Base-by-base conservation (phyloP, 2,329 filamentous ascomycete genomes). In the Fusarium robinianum region DNA sequence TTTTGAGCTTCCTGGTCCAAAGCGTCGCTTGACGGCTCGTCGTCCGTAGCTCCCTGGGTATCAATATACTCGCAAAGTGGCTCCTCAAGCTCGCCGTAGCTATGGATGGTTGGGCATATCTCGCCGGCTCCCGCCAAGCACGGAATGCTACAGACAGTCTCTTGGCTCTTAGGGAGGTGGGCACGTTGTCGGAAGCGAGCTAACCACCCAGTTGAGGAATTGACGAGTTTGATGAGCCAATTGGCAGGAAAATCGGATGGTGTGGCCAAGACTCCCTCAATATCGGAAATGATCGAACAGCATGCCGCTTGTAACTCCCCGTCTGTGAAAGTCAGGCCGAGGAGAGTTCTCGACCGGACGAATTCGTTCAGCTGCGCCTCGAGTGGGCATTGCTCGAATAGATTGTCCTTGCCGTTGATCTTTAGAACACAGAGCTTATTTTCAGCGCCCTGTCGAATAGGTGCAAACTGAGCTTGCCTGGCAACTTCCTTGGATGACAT, bases 171-270 rank as follows among this genome's bases (percentile, higher is more conserved):
- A 12, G 15, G 3, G 1, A 41, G 10, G 6, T 41, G 37, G 18
- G 49, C 35, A 10, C 51, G 27, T 5, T 4, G 51, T 10, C 51
- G 31, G n/a, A 54, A 52, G 2, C 40, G 25, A 4, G 3, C 4
- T 14, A 55, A 34, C 51, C 51, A 54, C 6, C 21, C 30, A 5
- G 31, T 41, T 3, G 51, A 52, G 5, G 48, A 12, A 12, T 41
- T 24, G 1, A 54, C 38, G 17, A 52, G 32, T 0, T 41, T 49
- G 2, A 38, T 31, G 5, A 55, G 3, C 52, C 52, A 55, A n/a
- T 53, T 55, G 1, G 51, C 52, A 5, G 55, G 48, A 16, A 37
- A 55, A 10, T 55, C 36, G 0, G 51, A 50, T 11, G 51, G 48
- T 2, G 47, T 45, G 11, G 41, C 35, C 3, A 55, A 8, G 4